Percentiles rank a stretch among this genome's conserved stretches.
Conservation (phyloP, 2,329 filamentous ascomycete genomes). For the Periglandula ipomoeae region DNA sequence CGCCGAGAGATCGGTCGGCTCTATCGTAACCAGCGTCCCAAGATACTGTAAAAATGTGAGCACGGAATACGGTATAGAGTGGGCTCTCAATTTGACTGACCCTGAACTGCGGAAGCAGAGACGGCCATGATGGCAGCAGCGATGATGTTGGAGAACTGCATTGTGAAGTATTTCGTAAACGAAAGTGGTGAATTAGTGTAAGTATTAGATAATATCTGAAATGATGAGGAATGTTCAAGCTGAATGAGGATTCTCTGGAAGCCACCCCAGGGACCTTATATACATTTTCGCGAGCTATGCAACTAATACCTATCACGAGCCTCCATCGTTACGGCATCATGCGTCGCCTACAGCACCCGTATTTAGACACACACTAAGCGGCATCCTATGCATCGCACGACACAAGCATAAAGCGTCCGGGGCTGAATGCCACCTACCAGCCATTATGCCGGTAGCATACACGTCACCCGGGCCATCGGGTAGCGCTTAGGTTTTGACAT, state of each 20-base stretch:
- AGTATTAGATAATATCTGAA: too few species aligned
- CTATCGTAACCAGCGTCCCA: conserved; percentile 68
- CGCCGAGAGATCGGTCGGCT: conserved; percentile 40
- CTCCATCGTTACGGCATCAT: not conserved
- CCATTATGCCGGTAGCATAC: too few species aligned
- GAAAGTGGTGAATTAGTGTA: too few species aligned
- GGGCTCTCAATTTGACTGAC: not conserved
- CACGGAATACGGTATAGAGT: too few species aligned
- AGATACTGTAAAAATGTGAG: conserved; percentile 38
- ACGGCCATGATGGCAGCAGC: conserved; percentile 27
- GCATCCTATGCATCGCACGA: too few species aligned
- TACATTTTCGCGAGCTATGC: not conserved
- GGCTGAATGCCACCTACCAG: too few species aligned
- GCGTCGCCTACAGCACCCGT: not conserved
- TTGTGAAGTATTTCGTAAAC: conserved; percentile 21
- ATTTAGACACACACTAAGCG: too few species aligned
- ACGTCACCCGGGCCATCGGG: too few species aligned
- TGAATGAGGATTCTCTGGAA: too few species aligned
- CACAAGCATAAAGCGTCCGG: too few species aligned
- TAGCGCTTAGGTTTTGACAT: too few species aligned
- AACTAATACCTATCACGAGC: not conserved
- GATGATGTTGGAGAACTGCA: conserved; percentile 34
- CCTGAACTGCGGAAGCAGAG: conserved; percentile 17
- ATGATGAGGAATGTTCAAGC: too few species aligned
- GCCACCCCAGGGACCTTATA: not conserved